Conservation (phyloP, 805 yeast species). For the Kodamaea fukazawae region DNA sequence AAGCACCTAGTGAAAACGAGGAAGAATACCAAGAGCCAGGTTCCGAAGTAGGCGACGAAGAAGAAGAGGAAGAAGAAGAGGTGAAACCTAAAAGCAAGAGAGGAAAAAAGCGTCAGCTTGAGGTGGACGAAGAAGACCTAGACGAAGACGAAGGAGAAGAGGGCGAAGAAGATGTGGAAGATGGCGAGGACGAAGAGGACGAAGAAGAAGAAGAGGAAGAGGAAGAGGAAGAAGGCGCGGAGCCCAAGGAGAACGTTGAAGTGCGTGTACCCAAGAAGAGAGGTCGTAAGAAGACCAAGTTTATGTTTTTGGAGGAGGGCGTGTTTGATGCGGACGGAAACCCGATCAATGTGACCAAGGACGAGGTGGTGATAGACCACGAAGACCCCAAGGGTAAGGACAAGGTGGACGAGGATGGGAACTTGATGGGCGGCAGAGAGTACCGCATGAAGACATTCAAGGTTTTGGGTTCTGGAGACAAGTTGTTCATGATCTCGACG, state of each 20-base stretch:
- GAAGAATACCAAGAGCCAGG: slow-evolving; percentile 9
- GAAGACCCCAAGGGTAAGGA: slow-evolving; percentile 76
- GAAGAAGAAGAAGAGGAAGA: slow-evolving; percentile 1
- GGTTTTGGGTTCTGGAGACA: slow-evolving; percentile 61
- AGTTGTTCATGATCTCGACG: slow-evolving; percentile 84
- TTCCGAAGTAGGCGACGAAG: slow-evolving; percentile 9
- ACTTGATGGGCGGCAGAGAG: slow-evolving; percentile 66
- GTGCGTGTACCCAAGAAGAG: slow-evolving; percentile 13
- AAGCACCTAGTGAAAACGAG: slow-evolving; percentile 1
- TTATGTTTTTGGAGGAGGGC: slow-evolving; percentile 37
- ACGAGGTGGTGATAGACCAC: slow-evolving; percentile 69
- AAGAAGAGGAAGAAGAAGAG: slow-evolving; percentile 9
- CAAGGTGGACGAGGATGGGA: slow-evolving; percentile 69
- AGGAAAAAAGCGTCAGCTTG: not conserved
- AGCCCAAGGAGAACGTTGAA: slow-evolving; percentile 7
- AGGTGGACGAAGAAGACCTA: slow-evolving; percentile 5
- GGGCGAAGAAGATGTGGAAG: slow-evolving; percentile 8
- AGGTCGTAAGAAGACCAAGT: slow-evolving; percentile 38
- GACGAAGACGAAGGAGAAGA: slow-evolving; percentile 10
- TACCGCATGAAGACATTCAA: slow-evolving; percentile 72
- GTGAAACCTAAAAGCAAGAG: not conserved
- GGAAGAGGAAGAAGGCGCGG: slow-evolving; percentile 1
- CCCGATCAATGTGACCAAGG: slow-evolving; percentile 60
- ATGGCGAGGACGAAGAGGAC: slow-evolving; percentile 7
- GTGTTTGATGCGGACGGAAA: slow-evolving; percentile 66